Percentiles rank a stretch among this genome's conserved stretches.
phyloP scores from a whole-genome alignment of 176 grass and related monocot species.

The Otatea glauca region DNA sequence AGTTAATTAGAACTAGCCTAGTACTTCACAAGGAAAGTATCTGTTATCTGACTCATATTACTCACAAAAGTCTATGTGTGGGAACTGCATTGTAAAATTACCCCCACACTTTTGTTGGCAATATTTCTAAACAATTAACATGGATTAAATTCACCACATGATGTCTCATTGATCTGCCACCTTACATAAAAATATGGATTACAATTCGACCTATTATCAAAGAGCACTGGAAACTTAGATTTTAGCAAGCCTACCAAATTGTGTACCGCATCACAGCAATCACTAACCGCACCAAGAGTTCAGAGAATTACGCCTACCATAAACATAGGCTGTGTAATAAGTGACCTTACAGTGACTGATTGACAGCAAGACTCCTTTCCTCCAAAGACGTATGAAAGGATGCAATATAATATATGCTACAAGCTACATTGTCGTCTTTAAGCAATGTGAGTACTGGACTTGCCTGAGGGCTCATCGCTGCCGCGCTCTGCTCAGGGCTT shows the following conservation, averaged over 20 bases:
- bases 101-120: neutral
- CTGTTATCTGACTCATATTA: neutral
- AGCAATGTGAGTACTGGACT: slow-evolving; percentile 9
- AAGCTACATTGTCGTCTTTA: neutral
- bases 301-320: neutral
- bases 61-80: neutral
- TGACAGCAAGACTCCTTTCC: neutral
- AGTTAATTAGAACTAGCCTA: neutral
- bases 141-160: neutral
- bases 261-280: neutral
- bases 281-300: neutral
- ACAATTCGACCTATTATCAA: neutral
- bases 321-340: slow-evolving; percentile 1
- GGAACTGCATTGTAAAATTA: neutral
- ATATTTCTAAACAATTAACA: slow-evolving; percentile 13
- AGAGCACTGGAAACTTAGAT: neutral
- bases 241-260: neutral
- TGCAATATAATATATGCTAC: too few species aligned
- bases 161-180: neutral
- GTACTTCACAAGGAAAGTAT: slow-evolving; percentile 19
- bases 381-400: neutral
- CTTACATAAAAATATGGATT: neutral
- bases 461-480: slow-evolving; percentile 63
- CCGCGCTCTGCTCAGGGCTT: slow-evolving; percentile 72
- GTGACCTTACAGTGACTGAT: neutral